Base-by-base conservation (phyloP, 2,329 filamentous ascomycete genomes). In the Colletotrichum musae region DNA sequence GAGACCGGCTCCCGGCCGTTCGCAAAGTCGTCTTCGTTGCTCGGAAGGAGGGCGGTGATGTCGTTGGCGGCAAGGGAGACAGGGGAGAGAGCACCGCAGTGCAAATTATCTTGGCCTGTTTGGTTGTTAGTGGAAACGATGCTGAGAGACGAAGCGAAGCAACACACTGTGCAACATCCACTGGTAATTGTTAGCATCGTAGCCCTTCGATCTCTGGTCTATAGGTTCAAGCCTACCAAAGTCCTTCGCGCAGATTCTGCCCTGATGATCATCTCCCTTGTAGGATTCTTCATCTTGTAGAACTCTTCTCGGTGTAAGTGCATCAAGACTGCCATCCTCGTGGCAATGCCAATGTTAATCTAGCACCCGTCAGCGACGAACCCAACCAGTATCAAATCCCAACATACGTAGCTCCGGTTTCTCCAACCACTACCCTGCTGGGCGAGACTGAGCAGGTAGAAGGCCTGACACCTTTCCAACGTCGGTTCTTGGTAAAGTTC, bases 211-310 rank as follows among this genome's bases (percentile, higher is more conserved):
- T 60, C 28, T 67, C 63, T 36, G 71, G 63, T 32, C 13, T 15
- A 13, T 41, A 58, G 26, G 77, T 15, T 15, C 43, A 58, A 24
- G 77, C 84, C 74, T 78, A 88, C 86, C 76, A 89, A 74, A 28
- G 87, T 89, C 43, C 87, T 83, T 26, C 87, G 81, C 21, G 87
- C 87, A n/a, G 87, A 88, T 74, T 89, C 87, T 1, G 85, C 83
- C 50, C 82, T 79, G 54, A 87, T 82, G 41, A 86, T 78, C 68
- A 82, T 77, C 41, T 85, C 84, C 6, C 80, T 76, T 1, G 81
- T 83, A 1, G 83, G 81, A 53, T 83, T 82, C 2, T 71, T 68
- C 39, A 73, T 70, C 6, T 84, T 74, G 64, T 88, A 89, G 0
- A 86, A 87, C 71, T 88, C 86, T 73, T 89, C 87, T 24, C 85